These are phyloP conservation scores for Diaporthe sp. DNA, from an alignment of 2,329 filamentous ascomycete genomes.

Conservation along the genomic window DNA sequence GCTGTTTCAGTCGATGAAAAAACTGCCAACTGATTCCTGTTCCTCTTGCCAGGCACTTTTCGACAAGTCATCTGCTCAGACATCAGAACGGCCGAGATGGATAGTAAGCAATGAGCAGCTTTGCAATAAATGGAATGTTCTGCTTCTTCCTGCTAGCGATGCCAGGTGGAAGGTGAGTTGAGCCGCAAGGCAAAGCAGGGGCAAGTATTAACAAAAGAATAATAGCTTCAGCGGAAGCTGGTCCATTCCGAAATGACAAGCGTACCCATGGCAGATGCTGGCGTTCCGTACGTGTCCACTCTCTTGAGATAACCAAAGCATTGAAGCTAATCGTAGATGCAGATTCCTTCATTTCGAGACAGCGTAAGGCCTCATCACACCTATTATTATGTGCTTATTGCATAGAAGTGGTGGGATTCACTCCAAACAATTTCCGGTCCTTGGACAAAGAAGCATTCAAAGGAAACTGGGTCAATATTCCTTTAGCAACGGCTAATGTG, in stretches of 20 bases:
- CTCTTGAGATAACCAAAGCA: not conserved
- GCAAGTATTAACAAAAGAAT: not conserved
- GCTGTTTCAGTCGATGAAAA: not conserved
- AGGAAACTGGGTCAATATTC: not conserved
- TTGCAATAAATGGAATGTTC: conserved; percentile 12
- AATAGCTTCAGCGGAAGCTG: conserved; percentile 7
- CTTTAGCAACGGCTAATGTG: not conserved
- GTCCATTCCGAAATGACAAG: conserved; percentile 12
- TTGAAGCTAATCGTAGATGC: not conserved
- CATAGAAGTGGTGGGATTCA: not conserved
- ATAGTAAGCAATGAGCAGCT: conserved; percentile 15
- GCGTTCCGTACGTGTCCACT: not conserved
- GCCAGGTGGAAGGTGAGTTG: conserved; percentile 7
- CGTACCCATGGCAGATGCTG: not conserved
- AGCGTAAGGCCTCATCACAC: not conserved
- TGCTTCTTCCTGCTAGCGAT: conserved; percentile 13
- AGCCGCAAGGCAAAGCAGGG: too few species aligned
- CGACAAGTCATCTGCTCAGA: conserved; percentile 19
- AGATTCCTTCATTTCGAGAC: conserved; percentile 13
- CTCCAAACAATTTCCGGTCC: not conserved
- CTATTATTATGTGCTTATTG: not conserved
- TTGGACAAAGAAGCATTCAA: not conserved
- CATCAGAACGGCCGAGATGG: conserved; percentile 15
- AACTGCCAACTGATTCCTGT: not conserved
- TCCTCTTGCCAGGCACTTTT: not conserved